Evolutionary conservation across 1,284 basidiomycete species (phyloP).

Genomic region (Sanghuangporus weigelae): DNA sequence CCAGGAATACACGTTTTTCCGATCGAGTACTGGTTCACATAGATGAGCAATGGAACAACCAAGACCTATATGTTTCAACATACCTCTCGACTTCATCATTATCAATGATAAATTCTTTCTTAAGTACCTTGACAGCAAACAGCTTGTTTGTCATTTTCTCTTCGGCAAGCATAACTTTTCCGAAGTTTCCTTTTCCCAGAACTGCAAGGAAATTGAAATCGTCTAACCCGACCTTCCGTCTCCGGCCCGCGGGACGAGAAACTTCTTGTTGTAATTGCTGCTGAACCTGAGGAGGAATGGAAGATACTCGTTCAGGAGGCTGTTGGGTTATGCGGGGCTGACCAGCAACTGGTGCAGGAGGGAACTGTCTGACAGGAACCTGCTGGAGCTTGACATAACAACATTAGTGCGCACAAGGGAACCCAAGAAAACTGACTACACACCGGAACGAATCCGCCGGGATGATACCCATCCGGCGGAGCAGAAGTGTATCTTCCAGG

Average conservation of each 20-base stretch:
- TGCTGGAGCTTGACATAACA: slow-evolving; percentile 2
- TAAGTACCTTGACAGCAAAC: slow-evolving; percentile 99
- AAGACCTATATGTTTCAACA: slow-evolving; percentile 19
- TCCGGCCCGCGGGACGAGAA: slow-evolving; percentile 38
- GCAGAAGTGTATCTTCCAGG: slow-evolving; percentile 7
- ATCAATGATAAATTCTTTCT: slow-evolving; percentile 99
- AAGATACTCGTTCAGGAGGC: slow-evolving; percentile 13
- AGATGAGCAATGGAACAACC: slow-evolving; percentile 4
- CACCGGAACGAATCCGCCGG: slow-evolving; percentile 9
- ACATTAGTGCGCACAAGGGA: background rate
- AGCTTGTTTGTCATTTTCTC: slow-evolving; percentile 88
- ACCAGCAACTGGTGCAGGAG: slow-evolving; percentile 14
- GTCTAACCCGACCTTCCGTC: slow-evolving; percentile 91
- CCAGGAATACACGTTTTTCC: slow-evolving; percentile 97
- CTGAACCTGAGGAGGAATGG: slow-evolving; percentile 27
- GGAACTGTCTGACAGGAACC: slow-evolving; percentile 9
- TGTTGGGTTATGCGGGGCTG: slow-evolving; percentile 20
- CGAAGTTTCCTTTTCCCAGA: slow-evolving; percentile 98
- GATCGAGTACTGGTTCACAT: slow-evolving; percentile 80
- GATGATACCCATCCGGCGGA: slow-evolving; percentile 26
- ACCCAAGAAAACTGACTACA: background rate
- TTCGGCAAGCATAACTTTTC: slow-evolving; percentile 99
- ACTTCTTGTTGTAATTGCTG: slow-evolving; percentile 23
- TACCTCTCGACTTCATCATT: slow-evolving; percentile 99
- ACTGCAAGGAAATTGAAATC: slow-evolving; percentile 99